phyloP scores from a whole-genome alignment of 257 asterid genomes.

The Forsythia suspensa region DNA sequence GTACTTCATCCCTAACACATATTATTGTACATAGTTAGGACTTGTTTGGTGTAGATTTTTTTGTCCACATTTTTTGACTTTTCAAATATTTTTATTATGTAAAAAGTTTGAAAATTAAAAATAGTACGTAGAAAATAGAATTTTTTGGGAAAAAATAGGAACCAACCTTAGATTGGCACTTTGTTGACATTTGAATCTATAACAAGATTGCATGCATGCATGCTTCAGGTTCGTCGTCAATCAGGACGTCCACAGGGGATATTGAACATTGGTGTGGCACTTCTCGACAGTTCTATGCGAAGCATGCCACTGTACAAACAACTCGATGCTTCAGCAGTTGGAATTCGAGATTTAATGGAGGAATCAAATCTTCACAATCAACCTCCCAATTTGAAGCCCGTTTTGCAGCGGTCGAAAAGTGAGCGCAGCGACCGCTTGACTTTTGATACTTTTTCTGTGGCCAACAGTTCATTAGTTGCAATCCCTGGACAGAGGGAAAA shows the following conservation, averaged over 20 bases:
- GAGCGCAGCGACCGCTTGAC: constrained; percentile 64
- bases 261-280: constrained; percentile 78
- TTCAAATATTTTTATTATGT: too few relatives aligned
- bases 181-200: too few relatives aligned
- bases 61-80: too few relatives aligned
- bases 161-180: too few relatives aligned
- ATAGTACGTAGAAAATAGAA: too few relatives aligned
- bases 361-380: constrained; percentile 29
- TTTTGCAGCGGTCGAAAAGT: constrained; percentile 53
- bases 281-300: constrained; percentile 70
- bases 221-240: constrained; percentile 69
- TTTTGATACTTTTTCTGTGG: constrained; percentile 34
- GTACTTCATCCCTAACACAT: too few relatives aligned
- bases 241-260: constrained; percentile 94
- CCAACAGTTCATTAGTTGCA: constrained; percentile 40
- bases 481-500: constrained; percentile 34
- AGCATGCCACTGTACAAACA: constrained; percentile 79
- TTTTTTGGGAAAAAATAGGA: too few relatives aligned
- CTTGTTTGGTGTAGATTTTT: too few relatives aligned
- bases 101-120: too few relatives aligned
- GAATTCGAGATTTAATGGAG: constrained; percentile 55
- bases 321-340: constrained; percentile 65
- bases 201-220: background rate
- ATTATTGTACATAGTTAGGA: too few relatives aligned
- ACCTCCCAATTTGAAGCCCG: constrained; percentile 27